These are phyloP conservation scores for Primulina tabacum DNA, from an alignment of 257 asterid species.

Conservation along the genomic window DNA sequence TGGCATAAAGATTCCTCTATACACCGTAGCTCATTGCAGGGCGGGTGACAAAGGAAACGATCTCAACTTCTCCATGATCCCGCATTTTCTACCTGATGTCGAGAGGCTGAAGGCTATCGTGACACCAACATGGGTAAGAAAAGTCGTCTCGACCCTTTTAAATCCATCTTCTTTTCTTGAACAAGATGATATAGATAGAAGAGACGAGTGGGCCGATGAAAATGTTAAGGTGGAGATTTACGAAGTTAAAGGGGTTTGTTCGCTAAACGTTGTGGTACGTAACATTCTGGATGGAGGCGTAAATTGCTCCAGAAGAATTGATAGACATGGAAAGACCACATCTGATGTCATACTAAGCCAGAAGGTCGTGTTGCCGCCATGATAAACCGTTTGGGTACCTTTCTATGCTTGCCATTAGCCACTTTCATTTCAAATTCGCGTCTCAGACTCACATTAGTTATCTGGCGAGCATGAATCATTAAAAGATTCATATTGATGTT, in stretches of 20 bases:
- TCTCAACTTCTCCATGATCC: slow-evolving; percentile 78
- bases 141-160: slow-evolving; percentile 52
- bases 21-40: slow-evolving; percentile 76
- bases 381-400: neutral
- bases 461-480: too few species aligned
- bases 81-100: slow-evolving; percentile 77
- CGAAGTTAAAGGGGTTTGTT: slow-evolving; percentile 70
- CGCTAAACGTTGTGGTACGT: slow-evolving; percentile 76
- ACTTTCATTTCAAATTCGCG: neutral
- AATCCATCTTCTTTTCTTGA: slow-evolving; percentile 54
- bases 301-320: slow-evolving; percentile 90
- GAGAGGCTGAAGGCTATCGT: slow-evolving; percentile 64
- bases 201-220: slow-evolving; percentile 48
- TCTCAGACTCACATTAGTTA: too few species aligned
- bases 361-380: slow-evolving; percentile 65
- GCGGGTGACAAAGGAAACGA: slow-evolving; percentile 95
- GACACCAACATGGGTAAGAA: slow-evolving; percentile 75
- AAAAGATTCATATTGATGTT: too few species aligned
- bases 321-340: slow-evolving; percentile 85
- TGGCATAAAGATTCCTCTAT: slow-evolving; percentile 56
- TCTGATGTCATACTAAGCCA: slow-evolving; percentile 77
- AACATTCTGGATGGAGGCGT: slow-evolving; percentile 92
- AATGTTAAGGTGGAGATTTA: slow-evolving; percentile 77
- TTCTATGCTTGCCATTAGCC: neutral
- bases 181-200: slow-evolving; percentile 34